phyloP scores from a whole-genome alignment of 1,284 basidiomycete genomes.

The Fomitopsis betulina region DNA sequence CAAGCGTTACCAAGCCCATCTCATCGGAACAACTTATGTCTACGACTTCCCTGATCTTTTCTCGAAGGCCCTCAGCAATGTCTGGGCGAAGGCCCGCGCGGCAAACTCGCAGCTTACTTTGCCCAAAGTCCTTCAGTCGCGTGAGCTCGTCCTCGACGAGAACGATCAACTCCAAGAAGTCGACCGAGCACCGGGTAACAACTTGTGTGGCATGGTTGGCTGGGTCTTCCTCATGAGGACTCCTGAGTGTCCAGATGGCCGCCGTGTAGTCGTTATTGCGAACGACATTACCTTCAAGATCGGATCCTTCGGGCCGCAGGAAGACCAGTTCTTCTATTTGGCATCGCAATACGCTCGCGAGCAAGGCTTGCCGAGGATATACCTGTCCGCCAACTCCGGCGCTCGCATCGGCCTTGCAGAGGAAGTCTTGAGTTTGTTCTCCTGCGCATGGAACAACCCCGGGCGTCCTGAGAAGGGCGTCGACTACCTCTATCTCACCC shows the following conservation, averaged over 20 bases:
- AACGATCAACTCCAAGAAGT: slow-evolving; percentile 89
- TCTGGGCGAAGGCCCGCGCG: slow-evolving; percentile 78
- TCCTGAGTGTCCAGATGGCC: slow-evolving; percentile 90
- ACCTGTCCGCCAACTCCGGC: slow-evolving; percentile 98
- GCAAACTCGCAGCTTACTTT: slow-evolving; percentile 63
- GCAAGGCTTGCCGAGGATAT: slow-evolving; percentile 88
- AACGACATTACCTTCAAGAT: slow-evolving; percentile 99
- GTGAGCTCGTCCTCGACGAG: slow-evolving; percentile 94
- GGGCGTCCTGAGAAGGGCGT: slow-evolving; percentile 91
- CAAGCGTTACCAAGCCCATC: slow-evolving; percentile 98
- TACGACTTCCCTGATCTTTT: slow-evolving; percentile 99
- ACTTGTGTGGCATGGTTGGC: slow-evolving; percentile 96
- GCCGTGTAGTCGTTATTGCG: slow-evolving; percentile 86
- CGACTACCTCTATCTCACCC: slow-evolving; percentile 93
- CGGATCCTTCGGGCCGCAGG: slow-evolving; percentile 94
- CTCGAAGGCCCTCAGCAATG: slow-evolving; percentile 92
- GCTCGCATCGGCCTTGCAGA: slow-evolving; percentile 96
- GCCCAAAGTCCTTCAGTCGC: slow-evolving; percentile 81
- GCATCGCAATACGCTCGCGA: slow-evolving; percentile 92
- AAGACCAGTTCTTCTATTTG: slow-evolving; percentile 96
- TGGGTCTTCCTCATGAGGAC: slow-evolving; percentile 95
- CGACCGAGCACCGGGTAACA: slow-evolving; percentile 88
- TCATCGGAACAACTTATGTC: slow-evolving; percentile 97
- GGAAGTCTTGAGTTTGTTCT: slow-evolving; percentile 87
- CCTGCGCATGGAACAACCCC: slow-evolving; percentile 86